Evolutionary conservation across 2,329 filamentous ascomycete species (phyloP).

Genomic region (Ascochyta viciae-villosae): DNA sequence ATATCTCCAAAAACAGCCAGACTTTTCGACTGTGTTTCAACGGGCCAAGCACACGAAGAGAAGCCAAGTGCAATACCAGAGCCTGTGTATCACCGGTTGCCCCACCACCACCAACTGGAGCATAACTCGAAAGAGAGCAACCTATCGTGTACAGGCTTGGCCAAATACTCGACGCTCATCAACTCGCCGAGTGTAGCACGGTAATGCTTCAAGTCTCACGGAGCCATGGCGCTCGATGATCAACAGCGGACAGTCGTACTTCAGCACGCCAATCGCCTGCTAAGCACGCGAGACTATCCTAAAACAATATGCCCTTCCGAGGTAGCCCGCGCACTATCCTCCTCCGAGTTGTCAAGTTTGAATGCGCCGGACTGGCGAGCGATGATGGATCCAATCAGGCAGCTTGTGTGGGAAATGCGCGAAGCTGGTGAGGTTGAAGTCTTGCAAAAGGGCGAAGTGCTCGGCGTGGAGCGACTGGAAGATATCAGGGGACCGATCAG

Average conservation of each 20-base stretch:
- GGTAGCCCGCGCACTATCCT: constrained; percentile 55
- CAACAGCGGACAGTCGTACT: constrained; percentile 23
- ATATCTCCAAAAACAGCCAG: neutral
- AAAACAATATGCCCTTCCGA: constrained; percentile 63
- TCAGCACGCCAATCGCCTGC: constrained; percentile 35
- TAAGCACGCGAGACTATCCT: constrained; percentile 47
- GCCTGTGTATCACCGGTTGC: neutral
- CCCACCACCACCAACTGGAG: neutral
- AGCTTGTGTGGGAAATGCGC: constrained; percentile 53
- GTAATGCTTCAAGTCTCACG: neutral
- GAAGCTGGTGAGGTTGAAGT: constrained; percentile 55
- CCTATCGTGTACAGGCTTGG: neutral
- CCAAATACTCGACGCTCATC: neutral
- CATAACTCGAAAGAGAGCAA: neutral
- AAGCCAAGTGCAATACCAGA: constrained; percentile 12
- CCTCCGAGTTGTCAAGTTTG: constrained; percentile 46
- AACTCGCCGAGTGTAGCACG: neutral
- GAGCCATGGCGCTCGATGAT: constrained; percentile 29
- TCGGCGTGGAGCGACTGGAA: constrained; percentile 43
- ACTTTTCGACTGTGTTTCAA: neutral
- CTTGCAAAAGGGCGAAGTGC: constrained; percentile 56
- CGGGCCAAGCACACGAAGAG: constrained; percentile 8
- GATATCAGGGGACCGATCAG: constrained; percentile 58
- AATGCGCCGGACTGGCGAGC: constrained; percentile 52
- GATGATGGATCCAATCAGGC: constrained; percentile 55